Base-by-base conservation (phyloP, 495 filamentous ascomycete genomes). In the Aspergillus haitiensis region DNA sequence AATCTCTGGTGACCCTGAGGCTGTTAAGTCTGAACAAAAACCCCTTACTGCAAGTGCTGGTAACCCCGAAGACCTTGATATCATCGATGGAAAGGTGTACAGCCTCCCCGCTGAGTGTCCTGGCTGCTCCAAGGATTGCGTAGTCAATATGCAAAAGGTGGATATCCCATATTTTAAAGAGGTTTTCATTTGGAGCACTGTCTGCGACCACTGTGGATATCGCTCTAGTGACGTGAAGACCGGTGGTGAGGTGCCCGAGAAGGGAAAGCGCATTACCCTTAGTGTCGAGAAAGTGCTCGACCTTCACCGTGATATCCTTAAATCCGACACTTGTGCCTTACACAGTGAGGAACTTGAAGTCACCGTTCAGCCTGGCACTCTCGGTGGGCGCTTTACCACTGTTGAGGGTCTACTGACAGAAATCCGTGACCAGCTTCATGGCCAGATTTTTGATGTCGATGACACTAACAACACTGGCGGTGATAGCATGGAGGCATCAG, bases 141-240 rank as follows among this genome's bases (percentile, higher is more conserved):
- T 82, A 7, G 91, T 93, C 27, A 90, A 94, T 69, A 93, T 97
- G 86, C 93, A 96, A 78, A 92, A 96, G 81, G 90, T 98, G 45
- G 87, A 93, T 62, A 97, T 99, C 55, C 94, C 94, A 0, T 85
- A 95, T 72, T 99, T 99, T 81, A 96, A 96, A 72, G 86, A 97
- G 63, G 94, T 98, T 16, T 83, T 95, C 47, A 77, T 98, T 62
- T 96, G 93, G 85, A 89, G 85, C 65, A 97, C 92, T 10, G 84
- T 86, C 53, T 98, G 94, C 68, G 84, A 90, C 32, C 78, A 88
- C 73, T 98, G 94, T 70, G 93, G 91, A n/a, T 97, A 97, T 74
- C 87, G 90, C 53, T 91, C 85, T 61, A 96, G 92, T 72, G 94
- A 99, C 69, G 89, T 98, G 54, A 97, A 97, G 79, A 96, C 95